phyloP scores from a whole-genome alignment of 495 filamentous ascomycete genomes.

The Umbilicaria muhlenbergii region DNA sequence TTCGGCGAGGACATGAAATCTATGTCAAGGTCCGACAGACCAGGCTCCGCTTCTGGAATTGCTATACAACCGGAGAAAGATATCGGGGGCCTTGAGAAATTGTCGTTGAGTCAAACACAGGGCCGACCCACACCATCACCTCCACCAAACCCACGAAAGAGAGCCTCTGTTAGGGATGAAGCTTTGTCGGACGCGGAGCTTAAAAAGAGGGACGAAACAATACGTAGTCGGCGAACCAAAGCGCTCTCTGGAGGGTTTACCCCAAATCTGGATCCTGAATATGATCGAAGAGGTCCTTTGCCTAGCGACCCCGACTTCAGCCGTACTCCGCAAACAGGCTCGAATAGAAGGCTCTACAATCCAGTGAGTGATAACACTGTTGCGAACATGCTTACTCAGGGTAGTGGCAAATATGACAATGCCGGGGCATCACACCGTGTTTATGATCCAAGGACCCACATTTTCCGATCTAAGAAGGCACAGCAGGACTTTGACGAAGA shows the following conservation, averaged over 20 bases:
- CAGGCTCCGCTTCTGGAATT: not conserved
- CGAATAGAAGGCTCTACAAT: not conserved
- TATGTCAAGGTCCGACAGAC: not conserved
- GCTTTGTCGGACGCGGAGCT: no score
- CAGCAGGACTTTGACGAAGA: not conserved
- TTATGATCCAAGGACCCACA: not conserved
- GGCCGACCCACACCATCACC: not conserved
- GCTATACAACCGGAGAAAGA: not conserved
- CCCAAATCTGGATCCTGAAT: not conserved
- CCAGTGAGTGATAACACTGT: not conserved
- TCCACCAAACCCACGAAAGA: conserved; percentile 3
- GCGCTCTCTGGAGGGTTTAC: not conserved
- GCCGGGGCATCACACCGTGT: not conserved
- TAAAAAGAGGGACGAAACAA: no score
- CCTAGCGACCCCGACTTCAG: not conserved
- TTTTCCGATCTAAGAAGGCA: not conserved
- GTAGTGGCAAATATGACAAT: not conserved
- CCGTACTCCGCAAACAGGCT: not conserved
- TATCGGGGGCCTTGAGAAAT: conserved; percentile 1
- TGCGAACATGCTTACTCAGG: not conserved
- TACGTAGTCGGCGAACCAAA: not conserved
- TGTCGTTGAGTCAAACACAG: not conserved
- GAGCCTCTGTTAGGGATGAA: no score
- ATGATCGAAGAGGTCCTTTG: not conserved
- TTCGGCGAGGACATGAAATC: not conserved